Percentiles rank a stretch among this genome's conserved stretches.
Conservation (phyloP, 345 rosid genomes). For the Eucalyptus microcorys region DNA sequence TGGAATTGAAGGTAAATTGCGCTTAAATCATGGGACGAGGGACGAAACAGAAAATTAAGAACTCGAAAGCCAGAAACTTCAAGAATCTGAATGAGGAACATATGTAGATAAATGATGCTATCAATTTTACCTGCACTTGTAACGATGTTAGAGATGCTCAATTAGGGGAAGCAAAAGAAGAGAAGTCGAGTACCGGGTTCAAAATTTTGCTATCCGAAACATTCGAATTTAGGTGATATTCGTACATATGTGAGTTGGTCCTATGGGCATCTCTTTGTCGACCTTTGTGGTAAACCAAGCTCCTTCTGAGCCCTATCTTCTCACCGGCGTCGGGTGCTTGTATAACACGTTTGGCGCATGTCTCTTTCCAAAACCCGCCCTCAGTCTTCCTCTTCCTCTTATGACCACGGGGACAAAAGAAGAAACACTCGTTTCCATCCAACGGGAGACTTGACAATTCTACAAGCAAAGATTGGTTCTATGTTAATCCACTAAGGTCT, state of each 20-base stretch:
- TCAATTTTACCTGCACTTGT: neutral
- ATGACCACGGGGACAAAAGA: neutral
- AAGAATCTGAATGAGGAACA: neutral
- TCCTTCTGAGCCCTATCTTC: neutral
- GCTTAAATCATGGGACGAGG: neutral
- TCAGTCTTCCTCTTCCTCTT: neutral
- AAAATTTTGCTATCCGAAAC: neutral
- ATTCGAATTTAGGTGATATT: neutral
- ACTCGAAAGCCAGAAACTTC: neutral
- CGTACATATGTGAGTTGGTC: neutral
- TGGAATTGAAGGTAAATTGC: neutral
- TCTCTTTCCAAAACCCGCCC: neutral
- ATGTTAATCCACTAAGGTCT: neutral
- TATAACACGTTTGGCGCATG: neutral
- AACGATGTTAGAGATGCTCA: neutral
- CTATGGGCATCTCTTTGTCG: neutral
- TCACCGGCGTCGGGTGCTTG: neutral
- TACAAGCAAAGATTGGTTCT: neutral
- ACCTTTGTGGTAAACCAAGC: neutral
- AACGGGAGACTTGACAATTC: neutral
- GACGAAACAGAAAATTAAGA: neutral
- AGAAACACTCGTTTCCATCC: neutral
- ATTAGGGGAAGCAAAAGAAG: neutral
- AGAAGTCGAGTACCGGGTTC: neutral
- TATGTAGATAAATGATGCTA: neutral